phyloP scores from a whole-genome alignment of 306 rosid genomes.

The Trifolium repens region DNA sequence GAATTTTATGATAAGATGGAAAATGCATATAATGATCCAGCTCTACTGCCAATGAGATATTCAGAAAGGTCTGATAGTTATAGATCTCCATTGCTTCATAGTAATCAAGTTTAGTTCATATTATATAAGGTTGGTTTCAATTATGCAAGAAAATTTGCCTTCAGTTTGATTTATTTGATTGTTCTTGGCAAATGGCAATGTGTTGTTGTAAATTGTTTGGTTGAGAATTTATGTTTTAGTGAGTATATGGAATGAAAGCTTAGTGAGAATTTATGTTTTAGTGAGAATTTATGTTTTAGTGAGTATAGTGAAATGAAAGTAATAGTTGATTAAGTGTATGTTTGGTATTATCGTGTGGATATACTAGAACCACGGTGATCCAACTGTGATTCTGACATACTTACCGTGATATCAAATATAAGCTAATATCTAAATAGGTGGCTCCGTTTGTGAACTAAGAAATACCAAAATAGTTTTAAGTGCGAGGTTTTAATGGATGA shows the following conservation, averaged over 20 bases:
- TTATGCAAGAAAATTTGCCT: constrained; percentile 1
- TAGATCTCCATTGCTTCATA: constrained; percentile 62
- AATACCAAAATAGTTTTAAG: not conserved
- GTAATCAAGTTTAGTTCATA: constrained; percentile 45
- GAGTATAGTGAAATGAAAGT: not conserved
- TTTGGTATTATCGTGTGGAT: no score
- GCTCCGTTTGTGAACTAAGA: not conserved
- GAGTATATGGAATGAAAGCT: constrained; percentile 2
- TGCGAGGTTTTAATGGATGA: not conserved
- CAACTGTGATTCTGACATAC: no score
- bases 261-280: not conserved
- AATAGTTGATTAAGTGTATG: not conserved
- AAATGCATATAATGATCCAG: constrained; percentile 71
- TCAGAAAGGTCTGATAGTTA: constrained; percentile 47
- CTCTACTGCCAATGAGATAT: constrained; percentile 51
- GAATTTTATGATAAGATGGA: constrained; percentile 60
- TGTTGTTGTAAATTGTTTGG: constrained; percentile 25
- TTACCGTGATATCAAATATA: no score
- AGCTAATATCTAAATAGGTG: not conserved
- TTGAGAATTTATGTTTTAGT: not conserved
- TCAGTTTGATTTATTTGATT: constrained; percentile 38
- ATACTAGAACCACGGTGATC: no score
- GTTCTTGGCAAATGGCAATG: constrained; percentile 16
- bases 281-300: no score
- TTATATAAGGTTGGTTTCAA: not conserved